phyloP scores from a whole-genome alignment of 2,329 filamentous ascomycete genomes.

The Colletotrichum nymphaeae region DNA sequence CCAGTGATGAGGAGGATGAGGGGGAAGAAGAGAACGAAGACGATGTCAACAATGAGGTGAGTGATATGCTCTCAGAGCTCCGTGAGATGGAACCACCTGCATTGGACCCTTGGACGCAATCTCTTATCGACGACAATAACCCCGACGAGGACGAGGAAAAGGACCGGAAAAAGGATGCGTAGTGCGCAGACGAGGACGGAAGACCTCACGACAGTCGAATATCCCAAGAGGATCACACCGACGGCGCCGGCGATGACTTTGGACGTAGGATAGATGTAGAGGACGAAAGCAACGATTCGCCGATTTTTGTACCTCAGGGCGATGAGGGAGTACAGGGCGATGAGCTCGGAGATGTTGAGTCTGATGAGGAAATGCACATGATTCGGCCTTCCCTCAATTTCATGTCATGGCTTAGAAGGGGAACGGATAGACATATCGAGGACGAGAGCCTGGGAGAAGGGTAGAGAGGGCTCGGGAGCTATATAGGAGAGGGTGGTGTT shows the following conservation, averaged over 20 bases:
- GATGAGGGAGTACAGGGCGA: not conserved
- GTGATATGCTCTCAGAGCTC: slow-evolving; percentile 47
- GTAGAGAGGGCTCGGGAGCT: not conserved
- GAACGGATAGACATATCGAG: slow-evolving; percentile 13
- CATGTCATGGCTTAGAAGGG: slow-evolving; percentile 28
- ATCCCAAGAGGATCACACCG: not conserved
- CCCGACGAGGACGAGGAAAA: slow-evolving; percentile 40
- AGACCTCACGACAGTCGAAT: not conserved
- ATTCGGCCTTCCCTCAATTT: slow-evolving; percentile 20
- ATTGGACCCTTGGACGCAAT: slow-evolving; percentile 35
- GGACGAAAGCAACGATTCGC: not conserved
- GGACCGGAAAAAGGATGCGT: slow-evolving; percentile 29
- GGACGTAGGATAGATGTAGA: slow-evolving; percentile 8
- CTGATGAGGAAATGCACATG: slow-evolving; percentile 30
- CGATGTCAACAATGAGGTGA: slow-evolving; percentile 76
- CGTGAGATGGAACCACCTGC: slow-evolving; percentile 32
- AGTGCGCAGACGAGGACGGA: slow-evolving; percentile 27
- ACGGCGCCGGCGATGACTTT: not conserved
- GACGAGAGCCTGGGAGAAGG: slow-evolving; percentile 4
- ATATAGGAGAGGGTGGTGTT: slow-evolving; percentile 11
- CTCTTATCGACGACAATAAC: slow-evolving; percentile 36
- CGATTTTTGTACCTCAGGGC: slow-evolving; percentile 12
- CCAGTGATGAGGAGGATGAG: slow-evolving; percentile 95
- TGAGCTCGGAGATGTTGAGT: slow-evolving; percentile 3
- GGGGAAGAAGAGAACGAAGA: slow-evolving; percentile 89